Conservation (phyloP, 2,329 filamentous ascomycete species). For the Cercospora zeina region DNA sequence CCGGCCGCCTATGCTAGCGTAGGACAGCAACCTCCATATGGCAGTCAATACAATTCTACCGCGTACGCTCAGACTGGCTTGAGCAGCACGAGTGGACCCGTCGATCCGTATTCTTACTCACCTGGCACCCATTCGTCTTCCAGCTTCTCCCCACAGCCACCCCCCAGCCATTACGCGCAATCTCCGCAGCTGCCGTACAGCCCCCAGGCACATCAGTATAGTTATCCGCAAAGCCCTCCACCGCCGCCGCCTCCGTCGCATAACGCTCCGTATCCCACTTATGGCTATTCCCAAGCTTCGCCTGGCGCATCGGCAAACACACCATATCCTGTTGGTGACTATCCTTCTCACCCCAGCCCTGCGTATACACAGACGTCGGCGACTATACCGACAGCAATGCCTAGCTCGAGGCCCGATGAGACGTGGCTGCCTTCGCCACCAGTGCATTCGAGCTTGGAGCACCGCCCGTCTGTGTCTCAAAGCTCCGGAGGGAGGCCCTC, state of each 20-base stretch:
- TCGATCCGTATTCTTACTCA: constrained; percentile 36
- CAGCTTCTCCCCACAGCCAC: constrained; percentile 27
- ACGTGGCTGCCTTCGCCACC: constrained; percentile 37
- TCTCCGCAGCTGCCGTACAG: constrained; percentile 30
- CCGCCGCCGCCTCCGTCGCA: constrained; percentile 29
- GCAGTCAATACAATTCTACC: constrained; percentile 31
- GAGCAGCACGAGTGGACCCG: constrained; percentile 33
- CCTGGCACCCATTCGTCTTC: constrained; percentile 27
- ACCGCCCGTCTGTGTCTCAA: constrained; percentile 34
- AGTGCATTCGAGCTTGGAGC: constrained; percentile 26
- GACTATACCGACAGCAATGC: constrained; percentile 18
- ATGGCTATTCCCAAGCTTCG: constrained; percentile 22
- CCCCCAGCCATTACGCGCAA: constrained; percentile 20
- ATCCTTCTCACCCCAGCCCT: constrained; percentile 28
- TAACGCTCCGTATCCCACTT: constrained; percentile 21
- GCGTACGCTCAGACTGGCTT: constrained; percentile 31
- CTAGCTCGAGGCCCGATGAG: constrained; percentile 22
- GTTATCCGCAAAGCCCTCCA: constrained; percentile 26
- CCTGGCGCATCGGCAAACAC: constrained; percentile 23
- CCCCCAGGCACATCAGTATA: constrained; percentile 26
- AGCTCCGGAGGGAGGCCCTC: constrained; percentile 26
- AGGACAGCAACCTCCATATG: constrained; percentile 29
- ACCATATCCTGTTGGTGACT: constrained; percentile 32
- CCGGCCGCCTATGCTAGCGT: constrained; percentile 48
- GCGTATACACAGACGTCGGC: constrained; percentile 22